These are phyloP conservation scores for Candida germanica DNA, from an alignment of 805 yeast species.

Conservation along the genomic window DNA sequence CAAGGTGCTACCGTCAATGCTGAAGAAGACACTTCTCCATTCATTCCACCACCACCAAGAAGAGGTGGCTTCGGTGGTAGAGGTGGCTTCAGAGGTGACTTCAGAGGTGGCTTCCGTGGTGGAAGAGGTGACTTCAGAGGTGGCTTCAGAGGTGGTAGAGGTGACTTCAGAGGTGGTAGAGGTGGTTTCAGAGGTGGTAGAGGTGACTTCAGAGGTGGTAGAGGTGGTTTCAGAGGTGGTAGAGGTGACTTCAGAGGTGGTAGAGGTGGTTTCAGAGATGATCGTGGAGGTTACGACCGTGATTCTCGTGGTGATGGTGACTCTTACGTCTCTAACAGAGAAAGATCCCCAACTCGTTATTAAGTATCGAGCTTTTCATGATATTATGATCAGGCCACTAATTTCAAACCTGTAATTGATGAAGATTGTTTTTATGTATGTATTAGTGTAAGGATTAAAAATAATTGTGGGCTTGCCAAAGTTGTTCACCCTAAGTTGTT, in stretches of 20 bases:
- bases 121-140: constrained; percentile 34
- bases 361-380: constrained; percentile 25
- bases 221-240: constrained; percentile 30
- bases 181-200: constrained; percentile 33
- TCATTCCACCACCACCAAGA: constrained; percentile 50
- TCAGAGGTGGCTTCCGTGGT: constrained; percentile 39
- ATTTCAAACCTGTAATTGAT: no score
- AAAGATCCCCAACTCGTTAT: constrained; percentile 75
- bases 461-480: constrained; percentile 6
- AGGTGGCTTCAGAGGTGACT: constrained; percentile 32
- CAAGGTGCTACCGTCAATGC: constrained; percentile 68
- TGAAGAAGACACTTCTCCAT: constrained; percentile 73
- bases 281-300: constrained; percentile 33
- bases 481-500: constrained; percentile 1
- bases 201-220: constrained; percentile 30
- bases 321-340: constrained; percentile 36
- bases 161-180: constrained; percentile 33
- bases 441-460: constrained; percentile 8
- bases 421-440: constrained; percentile 3
- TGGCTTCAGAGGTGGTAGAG: constrained; percentile 36
- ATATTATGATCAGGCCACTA: no score
- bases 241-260: constrained; percentile 33
- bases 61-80: constrained; percentile 22
- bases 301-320: constrained; percentile 45
- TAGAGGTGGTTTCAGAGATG: constrained; percentile 38